These are phyloP conservation scores for Vicia faba DNA, from an alignment of 306 rosid genomes.

Conservation along the genomic window DNA sequence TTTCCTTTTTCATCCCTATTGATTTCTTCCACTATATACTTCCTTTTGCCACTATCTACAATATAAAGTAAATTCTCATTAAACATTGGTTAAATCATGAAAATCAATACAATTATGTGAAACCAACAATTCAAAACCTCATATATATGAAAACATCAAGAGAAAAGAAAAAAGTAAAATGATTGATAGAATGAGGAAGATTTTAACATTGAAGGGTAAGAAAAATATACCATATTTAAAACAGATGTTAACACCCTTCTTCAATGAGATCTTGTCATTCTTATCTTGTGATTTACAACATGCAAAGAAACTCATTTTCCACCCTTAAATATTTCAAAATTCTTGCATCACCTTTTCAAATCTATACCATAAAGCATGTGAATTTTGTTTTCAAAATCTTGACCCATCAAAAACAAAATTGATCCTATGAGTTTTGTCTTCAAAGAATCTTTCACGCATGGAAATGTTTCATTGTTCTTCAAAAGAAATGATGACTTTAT, in stretches of 20 bases:
- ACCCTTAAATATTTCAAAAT: slow-evolving; percentile 35
- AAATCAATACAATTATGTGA: slow-evolving; percentile 12
- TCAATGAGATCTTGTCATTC: slow-evolving; percentile 47
- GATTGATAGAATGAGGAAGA: slow-evolving; percentile 28
- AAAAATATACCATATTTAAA: slow-evolving; percentile 63
- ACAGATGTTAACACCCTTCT: slow-evolving; percentile 63
- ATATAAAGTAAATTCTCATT: background rate
- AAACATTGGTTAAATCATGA: slow-evolving; percentile 6
- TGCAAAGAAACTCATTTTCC: slow-evolving; percentile 73
- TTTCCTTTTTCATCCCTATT: slow-evolving; percentile 70
- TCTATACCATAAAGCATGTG: slow-evolving; percentile 1
- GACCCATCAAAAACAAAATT: slow-evolving; percentile 50
- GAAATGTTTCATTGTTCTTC: slow-evolving; percentile 34
- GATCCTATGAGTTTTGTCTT: slow-evolving; percentile 39
- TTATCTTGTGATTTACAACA: slow-evolving; percentile 64
- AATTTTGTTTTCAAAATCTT: slow-evolving; percentile 15
- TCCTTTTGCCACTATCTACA: slow-evolving; percentile 36
- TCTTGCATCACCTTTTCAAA: slow-evolving; percentile 37
- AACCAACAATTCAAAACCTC: background rate
- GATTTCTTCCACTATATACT: slow-evolving; percentile 51
- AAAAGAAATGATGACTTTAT: slow-evolving; percentile 49
- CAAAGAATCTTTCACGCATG: slow-evolving; percentile 33
- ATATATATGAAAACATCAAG: background rate
- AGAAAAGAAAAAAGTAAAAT: background rate
- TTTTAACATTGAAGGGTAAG: slow-evolving; percentile 19